Base-by-base conservation (phyloP, 1,284 basidiomycete genomes). In the Mycena citricolor region DNA sequence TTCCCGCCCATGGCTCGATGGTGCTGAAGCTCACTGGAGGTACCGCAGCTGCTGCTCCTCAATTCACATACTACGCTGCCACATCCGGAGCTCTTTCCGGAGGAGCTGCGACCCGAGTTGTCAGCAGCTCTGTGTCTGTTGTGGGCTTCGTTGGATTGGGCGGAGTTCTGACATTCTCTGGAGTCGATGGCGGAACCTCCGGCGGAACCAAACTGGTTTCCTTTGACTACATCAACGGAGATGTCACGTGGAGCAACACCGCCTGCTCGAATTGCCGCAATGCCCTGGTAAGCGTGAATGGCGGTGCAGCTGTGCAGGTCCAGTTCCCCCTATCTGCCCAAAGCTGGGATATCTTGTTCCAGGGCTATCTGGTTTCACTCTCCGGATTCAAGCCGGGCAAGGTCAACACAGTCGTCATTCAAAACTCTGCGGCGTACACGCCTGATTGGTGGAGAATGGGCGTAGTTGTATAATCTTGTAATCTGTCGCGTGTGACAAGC, bases 201-300 rank as follows among this genome's bases (percentile, higher is more conserved):
- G 72, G 72, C 25, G 71, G 71, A 11, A 69, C 65, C 2, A 73
- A 70, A 52, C 62, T 71, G 8, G 51, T 75, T 24, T 63, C 70
- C 7, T 55, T 74, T 30, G 71, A 74, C 54, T 76, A 74, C 46
- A 74, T 74, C 50, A 74, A 74, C 36, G 73, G 61, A 14, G 72
- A 74, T 39, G 62, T 64, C 29, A 63, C 64, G 6, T 68, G 67
- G 56, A 56, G 52, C 40, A 73, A 74, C 49, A 69, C 66, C 1
- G 70, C 56, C 10, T 75, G 73, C 55, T 70, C 73, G 8, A 75
- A 74, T 50, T 75, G 71, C 53, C 66, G 73, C 25, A 68, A 73
- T 44, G 67, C 68, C 13, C 68, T 66, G 31, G 58, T 74, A 25
- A 73, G 71, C 45, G 65, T 75, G 4, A 75, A 75, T 50, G 71